A percentile compares a stretch with the other conserved stretches of the same genome.
Conservation (phyloP, 805 yeast genomes). For the Metschnikowia bowlesiae region DNA sequence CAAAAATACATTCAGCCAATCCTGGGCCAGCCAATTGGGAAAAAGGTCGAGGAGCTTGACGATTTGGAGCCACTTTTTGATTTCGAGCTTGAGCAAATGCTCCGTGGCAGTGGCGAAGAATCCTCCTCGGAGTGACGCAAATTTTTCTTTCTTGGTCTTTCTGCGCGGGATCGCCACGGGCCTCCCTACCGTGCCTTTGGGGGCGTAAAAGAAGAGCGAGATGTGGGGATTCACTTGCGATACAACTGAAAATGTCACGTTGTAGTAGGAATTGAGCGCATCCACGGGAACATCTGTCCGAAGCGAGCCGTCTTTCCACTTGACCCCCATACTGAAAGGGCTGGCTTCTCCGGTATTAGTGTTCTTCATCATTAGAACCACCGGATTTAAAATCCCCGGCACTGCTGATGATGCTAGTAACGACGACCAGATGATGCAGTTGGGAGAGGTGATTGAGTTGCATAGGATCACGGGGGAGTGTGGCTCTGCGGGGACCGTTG, state of each 20-base stretch:
- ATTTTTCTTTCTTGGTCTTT: conserved; percentile 28
- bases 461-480: conserved; percentile 77
- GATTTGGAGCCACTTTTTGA: conserved; percentile 71
- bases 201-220: conserved; percentile 68
- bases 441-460: conserved; percentile 71
- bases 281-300: conserved; percentile 77
- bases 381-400: conserved; percentile 78
- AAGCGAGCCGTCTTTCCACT: conserved; percentile 76
- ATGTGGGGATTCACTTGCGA: conserved; percentile 84
- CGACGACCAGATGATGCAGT: conserved; percentile 78
- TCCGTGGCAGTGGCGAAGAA: conserved; percentile 69
- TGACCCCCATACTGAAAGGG: conserved; percentile 70
- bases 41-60: conserved; percentile 60
- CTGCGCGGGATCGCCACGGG: conserved; percentile 60
- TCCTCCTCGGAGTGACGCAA: conserved; percentile 62
- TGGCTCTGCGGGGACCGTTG: conserved; percentile 79
- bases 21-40: conserved; percentile 68
- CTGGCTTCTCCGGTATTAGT: conserved; percentile 35
- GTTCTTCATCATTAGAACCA: conserved; percentile 67
- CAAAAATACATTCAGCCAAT: conserved; percentile 74
- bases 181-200: conserved; percentile 75
- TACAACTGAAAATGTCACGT: conserved; percentile 70
- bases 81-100: conserved; percentile 65
- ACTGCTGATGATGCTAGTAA: conserved; percentile 76
- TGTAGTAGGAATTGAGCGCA: conserved; percentile 67